These are phyloP conservation scores for Penicillium vulpinum DNA, from an alignment of 2,329 filamentous ascomycete species.

Conservation along the genomic window DNA sequence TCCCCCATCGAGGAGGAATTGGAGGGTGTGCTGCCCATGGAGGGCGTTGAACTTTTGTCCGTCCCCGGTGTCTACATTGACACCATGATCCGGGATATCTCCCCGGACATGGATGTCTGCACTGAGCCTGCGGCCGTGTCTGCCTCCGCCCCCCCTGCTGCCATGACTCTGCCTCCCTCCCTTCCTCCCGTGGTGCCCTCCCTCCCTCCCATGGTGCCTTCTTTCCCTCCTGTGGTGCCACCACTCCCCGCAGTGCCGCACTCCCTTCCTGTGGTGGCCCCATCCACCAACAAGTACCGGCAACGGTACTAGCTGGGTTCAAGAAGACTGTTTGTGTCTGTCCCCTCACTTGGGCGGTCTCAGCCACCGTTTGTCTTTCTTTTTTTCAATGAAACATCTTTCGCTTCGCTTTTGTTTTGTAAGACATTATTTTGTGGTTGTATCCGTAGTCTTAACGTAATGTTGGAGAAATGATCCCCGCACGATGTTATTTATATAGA, in stretches of 20 bases:
- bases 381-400: background rate
- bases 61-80: background rate
- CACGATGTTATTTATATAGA: background rate
- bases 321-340: background rate
- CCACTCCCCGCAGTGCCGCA: background rate
- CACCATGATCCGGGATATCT: background rate
- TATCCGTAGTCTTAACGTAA: background rate
- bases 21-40: background rate
- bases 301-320: background rate
- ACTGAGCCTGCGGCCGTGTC: background rate
- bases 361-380: background rate
- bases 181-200: background rate
- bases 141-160: background rate
- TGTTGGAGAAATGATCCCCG: slow-evolving; percentile 7
- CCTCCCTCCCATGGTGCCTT: background rate
- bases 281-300: background rate
- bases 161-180: background rate
- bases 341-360: background rate
- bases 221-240: background rate
- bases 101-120: slow-evolving; percentile 4
- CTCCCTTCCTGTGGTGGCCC: background rate
- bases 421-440: background rate
- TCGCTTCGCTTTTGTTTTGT: background rate
- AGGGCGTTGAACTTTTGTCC: background rate
- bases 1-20: background rate